Evolutionary conservation across 805 yeast species (phyloP).

Genomic region (Candida saitoana): DNA sequence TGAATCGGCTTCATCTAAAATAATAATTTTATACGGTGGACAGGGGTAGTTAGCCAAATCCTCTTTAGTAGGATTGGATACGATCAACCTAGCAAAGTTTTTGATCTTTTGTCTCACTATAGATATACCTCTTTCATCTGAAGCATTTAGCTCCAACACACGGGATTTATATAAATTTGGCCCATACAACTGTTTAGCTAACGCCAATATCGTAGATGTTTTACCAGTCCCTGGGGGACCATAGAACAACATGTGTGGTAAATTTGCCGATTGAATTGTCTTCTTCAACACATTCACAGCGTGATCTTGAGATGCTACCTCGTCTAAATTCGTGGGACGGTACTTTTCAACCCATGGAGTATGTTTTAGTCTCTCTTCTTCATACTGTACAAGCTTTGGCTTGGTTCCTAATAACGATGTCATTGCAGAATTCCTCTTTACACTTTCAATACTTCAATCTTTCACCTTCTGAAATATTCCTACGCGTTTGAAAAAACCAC

Average conservation of each 20-base stretch:
- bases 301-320: slow-evolving; percentile 87
- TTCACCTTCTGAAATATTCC: not conserved
- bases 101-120: slow-evolving; percentile 83
- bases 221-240: slow-evolving; percentile 96
- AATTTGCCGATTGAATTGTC: slow-evolving; percentile 72
- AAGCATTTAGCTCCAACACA: slow-evolving; percentile 81
- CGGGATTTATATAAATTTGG: slow-evolving; percentile 64
- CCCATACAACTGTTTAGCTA: slow-evolving; percentile 74
- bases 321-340: slow-evolving; percentile 83
- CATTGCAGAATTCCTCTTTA: not conserved
- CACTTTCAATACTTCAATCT: not conserved
- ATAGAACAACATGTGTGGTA: slow-evolving; percentile 88
- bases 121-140: slow-evolving; percentile 87
- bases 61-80: slow-evolving; percentile 71
- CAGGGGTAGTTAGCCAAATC: slow-evolving; percentile 80
- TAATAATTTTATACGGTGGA: slow-evolving; percentile 92
- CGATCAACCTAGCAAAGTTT: slow-evolving; percentile 79
- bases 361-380: slow-evolving; percentile 43
- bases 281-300: slow-evolving; percentile 79
- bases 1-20: slow-evolving; percentile 93
- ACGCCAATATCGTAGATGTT: slow-evolving; percentile 81
- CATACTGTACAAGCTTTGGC: slow-evolving; percentile 19
- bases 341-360: slow-evolving; percentile 94
- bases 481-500: not conserved
- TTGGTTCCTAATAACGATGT: slow-evolving; percentile 2